phyloP scores from a whole-genome alignment of 2,329 filamentous ascomycete genomes.

The Colletotrichum gigasporum region DNA sequence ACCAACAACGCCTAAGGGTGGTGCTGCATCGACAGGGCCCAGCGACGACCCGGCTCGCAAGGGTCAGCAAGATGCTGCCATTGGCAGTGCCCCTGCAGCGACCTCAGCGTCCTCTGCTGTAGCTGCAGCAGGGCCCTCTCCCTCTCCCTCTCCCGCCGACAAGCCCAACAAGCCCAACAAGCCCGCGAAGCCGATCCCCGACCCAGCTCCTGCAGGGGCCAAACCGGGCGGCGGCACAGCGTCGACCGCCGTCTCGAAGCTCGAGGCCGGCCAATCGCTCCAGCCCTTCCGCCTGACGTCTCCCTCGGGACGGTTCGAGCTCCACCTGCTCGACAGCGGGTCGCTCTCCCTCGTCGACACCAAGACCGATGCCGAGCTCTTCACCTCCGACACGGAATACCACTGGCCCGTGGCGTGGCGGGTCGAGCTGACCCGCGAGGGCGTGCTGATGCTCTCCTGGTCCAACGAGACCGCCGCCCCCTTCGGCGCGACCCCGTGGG shows the following conservation, averaged over 20 bases:
- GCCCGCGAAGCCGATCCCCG: not conserved
- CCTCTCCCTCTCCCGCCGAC: not conserved
- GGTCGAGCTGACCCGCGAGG: slow-evolving; percentile 32
- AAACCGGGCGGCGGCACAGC: not conserved
- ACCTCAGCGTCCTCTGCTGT: not conserved
- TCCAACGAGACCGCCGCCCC: slow-evolving; percentile 30
- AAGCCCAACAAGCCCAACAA: not conserved
- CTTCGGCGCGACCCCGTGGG: slow-evolving; percentile 33
- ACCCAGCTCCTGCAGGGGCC: not conserved
- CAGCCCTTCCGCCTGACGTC: slow-evolving; percentile 29
- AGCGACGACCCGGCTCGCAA: too few relatives aligned
- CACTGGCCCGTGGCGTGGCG: slow-evolving; percentile 33
- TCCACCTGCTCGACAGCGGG: slow-evolving; percentile 30
- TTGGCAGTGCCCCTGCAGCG: too few relatives aligned
- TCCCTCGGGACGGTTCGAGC: slow-evolving; percentile 26
- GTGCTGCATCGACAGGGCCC: too few relatives aligned
- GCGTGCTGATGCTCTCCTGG: slow-evolving; percentile 33
- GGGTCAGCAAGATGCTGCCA: too few relatives aligned
- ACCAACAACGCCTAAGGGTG: slow-evolving; percentile 11
- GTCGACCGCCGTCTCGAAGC: slow-evolving; percentile 10
- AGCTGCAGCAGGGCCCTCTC: too few relatives aligned
- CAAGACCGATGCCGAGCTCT: slow-evolving; percentile 30
- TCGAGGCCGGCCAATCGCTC: slow-evolving; percentile 23
- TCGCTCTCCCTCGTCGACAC: slow-evolving; percentile 29
- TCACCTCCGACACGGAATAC: slow-evolving; percentile 34